Conservation (phyloP, 1,139 yeast species). For the Blastobotrys petasosporus region DNA sequence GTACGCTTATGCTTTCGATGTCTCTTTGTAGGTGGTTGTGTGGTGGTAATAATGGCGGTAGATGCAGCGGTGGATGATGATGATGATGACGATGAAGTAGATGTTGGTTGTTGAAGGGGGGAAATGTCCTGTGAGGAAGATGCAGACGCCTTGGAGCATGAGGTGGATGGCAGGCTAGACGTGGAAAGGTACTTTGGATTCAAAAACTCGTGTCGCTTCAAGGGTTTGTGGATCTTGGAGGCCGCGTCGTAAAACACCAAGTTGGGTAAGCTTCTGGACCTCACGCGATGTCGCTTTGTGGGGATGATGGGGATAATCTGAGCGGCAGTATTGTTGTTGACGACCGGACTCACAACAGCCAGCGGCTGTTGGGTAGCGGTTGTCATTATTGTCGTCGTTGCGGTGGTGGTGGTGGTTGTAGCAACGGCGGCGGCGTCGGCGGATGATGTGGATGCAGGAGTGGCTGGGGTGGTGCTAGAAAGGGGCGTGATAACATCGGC, state of each 20-base stretch:
- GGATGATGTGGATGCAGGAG: not conserved
- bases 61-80: constrained; percentile 14
- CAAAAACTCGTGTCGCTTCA: constrained; percentile 11
- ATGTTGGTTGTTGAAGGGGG: constrained; percentile 4
- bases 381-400: not conserved
- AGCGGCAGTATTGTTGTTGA: not conserved
- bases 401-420: too few relatives aligned
- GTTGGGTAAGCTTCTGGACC: constrained; percentile 26
- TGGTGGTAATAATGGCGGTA: constrained; percentile 7
- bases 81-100: constrained; percentile 8
- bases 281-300: constrained; percentile 19
- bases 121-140: constrained; percentile 3
- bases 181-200: constrained; percentile 14
- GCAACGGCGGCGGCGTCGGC: too few relatives aligned
- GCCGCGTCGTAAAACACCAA: constrained; percentile 16
- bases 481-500: too few relatives aligned
- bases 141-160: not conserved
- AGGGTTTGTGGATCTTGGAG: constrained; percentile 19
- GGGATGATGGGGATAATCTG: constrained; percentile 1
- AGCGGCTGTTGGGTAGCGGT: not conserved
- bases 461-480: not conserved
- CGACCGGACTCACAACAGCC: not conserved
- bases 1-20: constrained; percentile 3
- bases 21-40: not conserved
- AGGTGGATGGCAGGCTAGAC: constrained; percentile 8